Base-by-base conservation (phyloP, 305 asterid genomes). In the Fraxinus nigra region DNA sequence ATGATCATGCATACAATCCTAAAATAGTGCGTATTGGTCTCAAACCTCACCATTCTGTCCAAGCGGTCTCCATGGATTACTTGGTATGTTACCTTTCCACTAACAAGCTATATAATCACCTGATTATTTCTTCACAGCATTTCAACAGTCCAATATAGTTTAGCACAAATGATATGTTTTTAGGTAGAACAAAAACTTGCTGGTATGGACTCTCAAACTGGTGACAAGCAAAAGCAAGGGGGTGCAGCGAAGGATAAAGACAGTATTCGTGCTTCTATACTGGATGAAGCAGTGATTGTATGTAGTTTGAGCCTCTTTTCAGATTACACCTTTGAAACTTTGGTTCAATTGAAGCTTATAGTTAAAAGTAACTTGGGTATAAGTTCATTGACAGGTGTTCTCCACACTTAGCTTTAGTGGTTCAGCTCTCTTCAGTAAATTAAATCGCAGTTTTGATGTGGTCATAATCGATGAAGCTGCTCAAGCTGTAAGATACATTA, bases 381-480 rank as follows among this genome's bases (percentile, higher is more conserved):
- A 85, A 83, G 78, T 69, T 84, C 78, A 59, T 80, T 80, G 82
- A 83, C 99, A 97, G 98, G 99, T 97, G 84, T 92, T 94, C 89
- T 94, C 99, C 80, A 97, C 99, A 75, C 97, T 97, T 84, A 97
- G 98, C 89, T 94, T 91, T 91, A 97, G 99, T 24, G 98, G 98
- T 80, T 91, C 99, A 46, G 1, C 90, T 74, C 90, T 91, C 51
- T 94, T 94, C 85, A 94, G 91, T 86, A 97, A 91, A 91, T 85
- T 97, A 84, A 94, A 92, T 85, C 97, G 95, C 72, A 87, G 94
- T 80, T 97, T 97, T 88, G 99, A 97, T 85, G 97, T 97, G 72
- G 99, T 97, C 85, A 88, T 97, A 85, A 93, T 97, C 82, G 99
- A 97, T 89, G 99, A 97, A 92, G 99, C 99, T 33, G 99, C 99